phyloP scores from a whole-genome alignment of 2,329 filamentous ascomycete genomes.

The Sporothrix luriei region DNA sequence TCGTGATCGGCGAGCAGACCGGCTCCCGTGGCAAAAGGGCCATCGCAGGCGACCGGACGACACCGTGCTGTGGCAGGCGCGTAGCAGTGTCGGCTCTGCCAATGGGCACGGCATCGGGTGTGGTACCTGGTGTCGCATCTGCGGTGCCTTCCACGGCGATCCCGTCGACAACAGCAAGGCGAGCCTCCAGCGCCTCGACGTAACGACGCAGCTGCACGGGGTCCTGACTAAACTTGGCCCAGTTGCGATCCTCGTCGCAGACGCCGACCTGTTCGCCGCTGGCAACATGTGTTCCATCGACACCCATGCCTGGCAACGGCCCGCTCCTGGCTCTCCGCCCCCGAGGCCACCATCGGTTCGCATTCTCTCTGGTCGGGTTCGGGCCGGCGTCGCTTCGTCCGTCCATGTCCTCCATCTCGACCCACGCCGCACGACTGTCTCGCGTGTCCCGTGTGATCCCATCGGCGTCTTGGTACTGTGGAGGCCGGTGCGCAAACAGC shows the following conservation, averaged over 20 bases:
- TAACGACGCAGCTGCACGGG: conserved; percentile 38
- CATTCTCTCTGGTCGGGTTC: neutral
- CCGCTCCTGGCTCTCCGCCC: neutral
- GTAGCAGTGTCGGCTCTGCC: neutral
- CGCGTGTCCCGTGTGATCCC: neutral
- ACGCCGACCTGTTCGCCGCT: conserved; percentile 33
- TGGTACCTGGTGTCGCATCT: too few relatives aligned
- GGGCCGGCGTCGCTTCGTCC: neutral
- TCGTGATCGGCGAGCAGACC: neutral
- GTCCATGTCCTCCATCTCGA: conserved; percentile 27
- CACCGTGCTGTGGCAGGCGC: neutral
- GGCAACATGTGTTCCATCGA: neutral
- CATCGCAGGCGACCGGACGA: conserved; percentile 16
- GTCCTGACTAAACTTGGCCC: conserved; percentile 38
- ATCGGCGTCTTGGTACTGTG: neutral
- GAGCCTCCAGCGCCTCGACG: conserved; percentile 38
- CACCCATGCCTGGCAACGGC: neutral
- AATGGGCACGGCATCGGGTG: neutral
- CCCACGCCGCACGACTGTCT: conserved; percentile 10
- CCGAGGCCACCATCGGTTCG: neutral
- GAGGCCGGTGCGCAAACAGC: neutral
- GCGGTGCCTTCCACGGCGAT: neutral
- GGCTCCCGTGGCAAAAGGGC: conserved; percentile 5
- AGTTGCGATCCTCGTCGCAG: conserved; percentile 35
- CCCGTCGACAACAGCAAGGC: conserved; percentile 34